A percentile compares a stretch with the other conserved stretches of the same genome.
These are phyloP conservation scores for Rhizophagus sp. DNA, from an alignment of 192 early-diverging fungal species.

Conservation along the genomic window DNA sequence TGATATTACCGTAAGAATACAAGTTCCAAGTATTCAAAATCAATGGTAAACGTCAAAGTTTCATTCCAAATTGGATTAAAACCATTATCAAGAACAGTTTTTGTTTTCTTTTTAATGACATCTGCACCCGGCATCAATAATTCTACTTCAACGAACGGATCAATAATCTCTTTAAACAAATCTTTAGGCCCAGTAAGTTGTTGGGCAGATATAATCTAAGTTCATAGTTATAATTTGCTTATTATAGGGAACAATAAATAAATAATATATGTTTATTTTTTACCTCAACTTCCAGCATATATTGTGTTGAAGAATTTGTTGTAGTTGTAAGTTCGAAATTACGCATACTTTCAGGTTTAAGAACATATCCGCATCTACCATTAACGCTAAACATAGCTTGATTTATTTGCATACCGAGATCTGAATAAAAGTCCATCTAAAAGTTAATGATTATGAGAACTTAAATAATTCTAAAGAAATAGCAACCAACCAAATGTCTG, in stretches of 20 bases:
- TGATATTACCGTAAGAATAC: conserved; percentile 39
- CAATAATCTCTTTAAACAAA: conserved; percentile 49
- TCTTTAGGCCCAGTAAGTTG: conserved; percentile 69
- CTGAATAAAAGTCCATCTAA: conserved; percentile 29
- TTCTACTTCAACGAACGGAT: conserved; percentile 67
- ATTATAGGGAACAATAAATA: no score
- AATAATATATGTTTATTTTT: no score
- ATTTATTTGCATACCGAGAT: conserved; percentile 81
- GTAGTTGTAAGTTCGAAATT: conserved; percentile 34
- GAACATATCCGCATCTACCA: conserved; percentile 76
- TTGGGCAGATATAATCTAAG: conserved; percentile 66
- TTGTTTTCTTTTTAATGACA: conserved; percentile 51
- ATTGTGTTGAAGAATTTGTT: conserved; percentile 29
- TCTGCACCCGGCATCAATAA: conserved; percentile 44
- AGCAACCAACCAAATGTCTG: conserved; percentile 68
- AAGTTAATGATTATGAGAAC: background rate
- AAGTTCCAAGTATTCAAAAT: conserved; percentile 42
- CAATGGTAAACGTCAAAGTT: conserved; percentile 38
- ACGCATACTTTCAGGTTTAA: conserved; percentile 64
- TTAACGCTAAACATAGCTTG: conserved; percentile 80
- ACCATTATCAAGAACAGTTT: conserved; percentile 56
- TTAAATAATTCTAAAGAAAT: background rate
- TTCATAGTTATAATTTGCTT: background rate
- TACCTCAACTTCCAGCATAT: conserved; percentile 43
- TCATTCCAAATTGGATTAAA: conserved; percentile 50